A percentile compares a stretch with the other conserved stretches of the same genome.
Conservation (phyloP, 176 grass and related monocot species). For the Aegilops umbellulata region DNA sequence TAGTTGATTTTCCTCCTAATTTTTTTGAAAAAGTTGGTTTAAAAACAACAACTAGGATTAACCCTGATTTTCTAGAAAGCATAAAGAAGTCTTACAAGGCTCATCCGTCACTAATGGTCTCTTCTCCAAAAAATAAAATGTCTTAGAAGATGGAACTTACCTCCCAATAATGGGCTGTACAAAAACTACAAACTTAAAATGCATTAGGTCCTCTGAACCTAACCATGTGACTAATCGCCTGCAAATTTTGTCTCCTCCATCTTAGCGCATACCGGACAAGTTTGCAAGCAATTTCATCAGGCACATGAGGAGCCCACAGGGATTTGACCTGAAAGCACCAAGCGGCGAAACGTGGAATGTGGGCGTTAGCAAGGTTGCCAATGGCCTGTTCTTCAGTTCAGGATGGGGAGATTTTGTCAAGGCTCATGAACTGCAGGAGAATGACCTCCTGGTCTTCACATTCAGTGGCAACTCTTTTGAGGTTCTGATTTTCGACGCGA, state of each 20-base stretch:
- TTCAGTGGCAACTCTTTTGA: constrained; percentile 42
- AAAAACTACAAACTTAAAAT: too few relatives aligned
- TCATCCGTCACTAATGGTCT: too few relatives aligned
- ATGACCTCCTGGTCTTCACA: constrained; percentile 51
- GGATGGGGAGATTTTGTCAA: constrained; percentile 56
- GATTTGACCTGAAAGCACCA: constrained; percentile 27
- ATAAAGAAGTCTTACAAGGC: too few relatives aligned
- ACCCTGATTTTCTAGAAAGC: too few relatives aligned
- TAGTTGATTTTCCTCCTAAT: too few relatives aligned
- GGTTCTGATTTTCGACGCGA: constrained; percentile 40
- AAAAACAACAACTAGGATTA: too few relatives aligned
- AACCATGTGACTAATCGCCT: neutral
- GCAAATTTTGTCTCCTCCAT: neutral
- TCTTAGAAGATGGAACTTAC: neutral
- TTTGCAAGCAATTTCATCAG: constrained; percentile 36
- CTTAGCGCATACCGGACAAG: constrained; percentile 41
- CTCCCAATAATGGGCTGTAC: too few relatives aligned
- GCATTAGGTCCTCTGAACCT: neutral
- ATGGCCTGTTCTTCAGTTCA: constrained; percentile 14
- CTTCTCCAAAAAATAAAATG: too few relatives aligned
- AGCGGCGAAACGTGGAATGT: constrained; percentile 41
- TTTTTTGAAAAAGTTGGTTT: too few relatives aligned
- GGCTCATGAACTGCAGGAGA: constrained; percentile 38
- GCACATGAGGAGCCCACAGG: constrained; percentile 1
- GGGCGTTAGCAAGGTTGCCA: neutral